Evolutionary conservation across 2,329 filamentous ascomycete genomes (phyloP).

Genomic region (Trichophaea hybrida): DNA sequence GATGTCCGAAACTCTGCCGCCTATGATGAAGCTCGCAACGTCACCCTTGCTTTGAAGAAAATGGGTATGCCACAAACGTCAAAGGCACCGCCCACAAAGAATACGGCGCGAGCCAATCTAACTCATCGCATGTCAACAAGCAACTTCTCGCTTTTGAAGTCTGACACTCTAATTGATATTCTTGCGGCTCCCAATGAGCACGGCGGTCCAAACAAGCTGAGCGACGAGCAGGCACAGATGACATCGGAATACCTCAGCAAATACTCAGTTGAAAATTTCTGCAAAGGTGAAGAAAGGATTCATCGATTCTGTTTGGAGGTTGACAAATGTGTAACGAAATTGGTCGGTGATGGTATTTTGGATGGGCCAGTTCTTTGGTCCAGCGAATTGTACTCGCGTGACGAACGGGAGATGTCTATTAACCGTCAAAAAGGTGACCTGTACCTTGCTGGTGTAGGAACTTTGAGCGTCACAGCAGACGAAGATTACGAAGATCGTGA

Average conservation of each 20-base stretch:
- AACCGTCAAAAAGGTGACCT: constrained; percentile 26
- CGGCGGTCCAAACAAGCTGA: constrained; percentile 84
- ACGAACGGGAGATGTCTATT: constrained; percentile 46
- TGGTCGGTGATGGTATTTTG: constrained; percentile 69
- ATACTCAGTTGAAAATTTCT: constrained; percentile 79
- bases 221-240: constrained; percentile 84
- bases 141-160: constrained; percentile 27
- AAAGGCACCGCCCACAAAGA: constrained; percentile 30
- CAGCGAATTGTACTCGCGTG: constrained; percentile 71
- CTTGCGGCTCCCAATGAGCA: constrained; percentile 70
- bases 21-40: constrained; percentile 75
- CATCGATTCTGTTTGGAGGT: constrained; percentile 88
- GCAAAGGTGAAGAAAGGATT: constrained; percentile 83
- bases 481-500: constrained; percentile 22
- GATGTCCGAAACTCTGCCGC: constrained; percentile 80
- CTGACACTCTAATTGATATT: constrained; percentile 51
- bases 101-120: constrained; percentile 18
- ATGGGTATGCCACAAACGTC: constrained; percentile 56
- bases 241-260: constrained; percentile 70
- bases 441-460: constrained; percentile 26
- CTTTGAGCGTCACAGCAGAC: constrained; percentile 25
- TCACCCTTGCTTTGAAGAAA: constrained; percentile 74
- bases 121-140: constrained; percentile 27
- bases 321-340: constrained; percentile 67
- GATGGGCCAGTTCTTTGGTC: constrained; percentile 86